Base-by-base conservation (phyloP, 2,329 filamentous ascomycete species). In the Juglanconis juglandina region DNA sequence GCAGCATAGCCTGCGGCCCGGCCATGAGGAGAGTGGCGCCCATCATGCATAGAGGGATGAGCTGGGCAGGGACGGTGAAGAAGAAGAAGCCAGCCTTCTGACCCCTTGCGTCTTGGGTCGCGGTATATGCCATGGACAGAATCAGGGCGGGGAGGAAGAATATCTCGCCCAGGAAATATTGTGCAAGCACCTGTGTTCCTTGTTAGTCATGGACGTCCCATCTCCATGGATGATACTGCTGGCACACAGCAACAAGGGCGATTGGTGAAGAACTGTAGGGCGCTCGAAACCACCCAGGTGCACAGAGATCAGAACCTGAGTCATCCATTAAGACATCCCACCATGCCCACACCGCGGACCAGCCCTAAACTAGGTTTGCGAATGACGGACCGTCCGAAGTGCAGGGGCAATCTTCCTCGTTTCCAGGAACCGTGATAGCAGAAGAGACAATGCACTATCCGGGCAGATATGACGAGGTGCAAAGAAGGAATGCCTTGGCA, bases 371-470 rank as follows among this genome's bases (percentile, higher is more conserved):
- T 73, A 78, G 78, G 75, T 77, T 79, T 87, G 86, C 86, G 87
- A 88, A 89, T 87, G 81, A 86, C 78, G 81, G 82, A 79, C 76
- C 78, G 77, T 73, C 68, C 73, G 73, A 81, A 80, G 80, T 82
- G 83, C 80, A 85, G 83, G 87, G 88, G 86, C 84, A 79, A 85
- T 91, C 87, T 91, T 82, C 88, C 88, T 91, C 88, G 80, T 77
- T 87, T 90, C 79, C 87, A 91, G 88, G 88, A 91, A 91, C 88
- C 88, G 88, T 80, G 82, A 88, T 87, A 90, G 87, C 80, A 85
- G 88, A 83, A 77, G 82, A 77, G 75, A 68, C 58, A 69, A 65
- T 70, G 71, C 80, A 81, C 88, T 90, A 88, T 85, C 83, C 88
- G 88, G 88, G 88, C 88, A 91, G 88, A 90, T 90, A 87, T 81